Base-by-base conservation (phyloP, 345 rosid species). In the Populus alba region DNA sequence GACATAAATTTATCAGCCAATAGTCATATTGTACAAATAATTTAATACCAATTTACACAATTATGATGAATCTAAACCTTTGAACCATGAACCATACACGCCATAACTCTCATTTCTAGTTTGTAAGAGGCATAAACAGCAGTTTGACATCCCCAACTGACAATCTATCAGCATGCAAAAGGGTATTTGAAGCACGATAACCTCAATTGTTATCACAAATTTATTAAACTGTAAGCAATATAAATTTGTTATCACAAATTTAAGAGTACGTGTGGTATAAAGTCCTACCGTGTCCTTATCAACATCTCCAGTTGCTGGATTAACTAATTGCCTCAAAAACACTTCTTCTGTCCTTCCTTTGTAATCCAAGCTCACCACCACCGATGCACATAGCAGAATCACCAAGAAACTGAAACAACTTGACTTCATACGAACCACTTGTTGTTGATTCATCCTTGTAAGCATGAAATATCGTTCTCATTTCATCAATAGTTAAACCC, bases 211-310 rank as follows among this genome's bases (percentile, higher is more conserved):
- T 39, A 10, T 41, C 45, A 62, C 63, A 63, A 49, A 41, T 55
- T 39, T 35, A 71, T 53, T 7, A 41, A 55, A 55, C 45, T 62
- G 13, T 79, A 77, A 47, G 5, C 37, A 68, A 81, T 8, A 35
- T 16, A 73, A 68, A 63, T 75, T 53, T 33, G 74, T 51, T n/a
- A n/a, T n/a, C n/a, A n/a, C n/a, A n/a, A n/a, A n/a, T n/a, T n/a
- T n/a, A 63, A 66, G 72, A 71, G 75, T 35, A 43, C 15, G 47
- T 43, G 76, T 68, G 45, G 65, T 37, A 51, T 31, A 35, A 61
- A 41, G 57, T 45, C 77, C 71, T 89, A 96, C 99, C 93, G 74
- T 75, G 70, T 81, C 74, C 41, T 85, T 79, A 76, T 91, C 85
- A 72, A 83, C 82, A 89, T 85, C 78, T 73, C 91, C 84, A 25